Evolutionary conservation across 2,329 filamentous ascomycete genomes (phyloP).

Genomic region (Ophiosphaerella herpotricha): DNA sequence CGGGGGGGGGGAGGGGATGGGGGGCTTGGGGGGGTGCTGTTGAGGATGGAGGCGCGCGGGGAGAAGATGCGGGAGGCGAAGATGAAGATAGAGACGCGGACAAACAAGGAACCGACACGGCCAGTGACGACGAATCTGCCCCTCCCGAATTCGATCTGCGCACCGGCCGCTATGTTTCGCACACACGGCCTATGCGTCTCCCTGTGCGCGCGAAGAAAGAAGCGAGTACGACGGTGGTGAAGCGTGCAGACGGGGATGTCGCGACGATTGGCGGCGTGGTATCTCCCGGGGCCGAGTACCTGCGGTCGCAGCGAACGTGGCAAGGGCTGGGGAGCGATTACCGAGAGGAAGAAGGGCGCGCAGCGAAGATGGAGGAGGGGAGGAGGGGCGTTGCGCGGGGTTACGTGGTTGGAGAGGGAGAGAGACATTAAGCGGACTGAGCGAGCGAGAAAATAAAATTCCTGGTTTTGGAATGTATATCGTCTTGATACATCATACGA

Average conservation of each 20-base stretch:
- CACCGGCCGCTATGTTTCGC: conserved; percentile 80
- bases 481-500: no score
- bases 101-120: no score
- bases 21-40: conserved; percentile 76
- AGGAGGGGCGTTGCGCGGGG: conserved; percentile 86
- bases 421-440: conserved; percentile 21
- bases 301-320: conserved; percentile 85
- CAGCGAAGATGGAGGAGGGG: conserved; percentile 80
- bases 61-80: conserved; percentile 34
- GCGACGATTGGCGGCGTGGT: conserved; percentile 80
- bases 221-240: conserved; percentile 60
- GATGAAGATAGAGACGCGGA: conserved; percentile 66
- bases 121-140: conserved; percentile 62
- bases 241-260: conserved; percentile 70
- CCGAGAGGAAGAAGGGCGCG: conserved; percentile 61
- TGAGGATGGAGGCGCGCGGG: conserved; percentile 57
- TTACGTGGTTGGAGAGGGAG: conserved; percentile 71
- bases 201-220: no score
- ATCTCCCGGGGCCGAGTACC: conserved; percentile 89
- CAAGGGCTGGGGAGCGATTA: conserved; percentile 90
- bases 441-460: no score
- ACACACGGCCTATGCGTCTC: conserved; percentile 70
- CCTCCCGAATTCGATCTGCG: conserved; percentile 91
- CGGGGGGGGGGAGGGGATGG: conserved; percentile 80
- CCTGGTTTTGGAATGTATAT: no score